A percentile compares a stretch with the other conserved stretches of the same genome.
These are phyloP conservation scores for Pharus latifolius DNA, from an alignment of 176 grass and related monocot species.

Conservation along the genomic window DNA sequence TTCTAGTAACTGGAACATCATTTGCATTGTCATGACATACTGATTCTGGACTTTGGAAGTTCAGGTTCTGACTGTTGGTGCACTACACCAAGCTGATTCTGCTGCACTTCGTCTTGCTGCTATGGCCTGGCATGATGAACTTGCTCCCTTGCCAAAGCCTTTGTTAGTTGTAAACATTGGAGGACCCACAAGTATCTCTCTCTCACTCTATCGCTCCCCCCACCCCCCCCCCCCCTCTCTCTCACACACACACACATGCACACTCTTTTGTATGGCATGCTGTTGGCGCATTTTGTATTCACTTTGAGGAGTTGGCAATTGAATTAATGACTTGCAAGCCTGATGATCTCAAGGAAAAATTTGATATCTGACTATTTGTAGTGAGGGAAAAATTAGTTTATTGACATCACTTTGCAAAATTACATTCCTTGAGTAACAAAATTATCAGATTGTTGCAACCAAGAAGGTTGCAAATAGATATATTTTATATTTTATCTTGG, in stretches of 20 bases:
- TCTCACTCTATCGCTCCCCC: not conserved
- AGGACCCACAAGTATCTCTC: constrained; percentile 60
- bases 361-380: not conserved
- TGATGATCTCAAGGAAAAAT: not conserved
- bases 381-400: not conserved
- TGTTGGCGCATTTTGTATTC: not conserved
- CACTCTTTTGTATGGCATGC: not conserved
- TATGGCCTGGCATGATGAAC: constrained; percentile 81
- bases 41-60: constrained; percentile 17
- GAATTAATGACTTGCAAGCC: not conserved
- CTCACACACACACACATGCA: not conserved
- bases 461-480: not conserved
- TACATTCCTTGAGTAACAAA: not conserved
- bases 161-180: constrained; percentile 79
- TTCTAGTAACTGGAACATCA: not conserved
- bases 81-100: constrained; percentile 87
- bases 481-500: not conserved
- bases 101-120: constrained; percentile 67
- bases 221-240: not conserved
- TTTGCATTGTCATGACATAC: not conserved
- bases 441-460: not conserved
- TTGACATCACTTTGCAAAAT: too few relatives aligned
- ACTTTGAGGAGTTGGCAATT: not conserved
- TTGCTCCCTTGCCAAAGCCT: constrained; percentile 75
- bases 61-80: constrained; percentile 74